phyloP scores from a whole-genome alignment of 1,284 basidiomycete genomes.

The Blastosporella zonata region DNA sequence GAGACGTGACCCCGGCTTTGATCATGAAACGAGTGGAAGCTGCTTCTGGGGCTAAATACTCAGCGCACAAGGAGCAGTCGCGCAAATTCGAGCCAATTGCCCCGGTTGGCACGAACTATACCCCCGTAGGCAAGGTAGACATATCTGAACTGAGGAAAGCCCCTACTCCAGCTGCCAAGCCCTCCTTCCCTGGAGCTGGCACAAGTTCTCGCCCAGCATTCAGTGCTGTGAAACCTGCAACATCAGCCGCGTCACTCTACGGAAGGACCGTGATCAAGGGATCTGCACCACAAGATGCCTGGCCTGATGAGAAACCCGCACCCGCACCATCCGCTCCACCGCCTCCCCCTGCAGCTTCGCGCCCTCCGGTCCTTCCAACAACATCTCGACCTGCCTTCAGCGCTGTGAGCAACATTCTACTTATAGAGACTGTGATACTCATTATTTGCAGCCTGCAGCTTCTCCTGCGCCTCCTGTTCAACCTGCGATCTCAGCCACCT shows the following conservation, averaged over 20 bases:
- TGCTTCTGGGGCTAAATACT: conserved; percentile 92
- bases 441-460: conserved; percentile 3
- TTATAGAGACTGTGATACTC: not conserved
- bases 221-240: conserved; percentile 38
- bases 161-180: conserved; percentile 39
- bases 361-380: conserved; percentile 39
- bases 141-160: conserved; percentile 57
- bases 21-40: conserved; percentile 90
- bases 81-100: conserved; percentile 68
- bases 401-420: conserved; percentile 12
- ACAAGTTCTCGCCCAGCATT: conserved; percentile 47
- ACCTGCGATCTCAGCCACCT: conserved; percentile 15
- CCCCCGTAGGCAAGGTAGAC: conserved; percentile 68
- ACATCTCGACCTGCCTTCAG: conserved; percentile 40
- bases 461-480: conserved; percentile 2
- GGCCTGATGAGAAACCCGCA: conserved; percentile 50
- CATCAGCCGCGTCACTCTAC: conserved; percentile 41
- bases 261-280: conserved; percentile 34
- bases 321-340: conserved; percentile 39
- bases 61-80: conserved; percentile 65
- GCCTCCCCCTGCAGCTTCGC: conserved; percentile 48
- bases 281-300: conserved; percentile 51
- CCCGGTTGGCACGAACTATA: conserved; percentile 71
- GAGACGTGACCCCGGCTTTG: conserved; percentile 74
- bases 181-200: conserved; percentile 36